Evolutionary conservation across 495 filamentous ascomycete species (phyloP).

Genomic region (Aspergillus ostianus): DNA sequence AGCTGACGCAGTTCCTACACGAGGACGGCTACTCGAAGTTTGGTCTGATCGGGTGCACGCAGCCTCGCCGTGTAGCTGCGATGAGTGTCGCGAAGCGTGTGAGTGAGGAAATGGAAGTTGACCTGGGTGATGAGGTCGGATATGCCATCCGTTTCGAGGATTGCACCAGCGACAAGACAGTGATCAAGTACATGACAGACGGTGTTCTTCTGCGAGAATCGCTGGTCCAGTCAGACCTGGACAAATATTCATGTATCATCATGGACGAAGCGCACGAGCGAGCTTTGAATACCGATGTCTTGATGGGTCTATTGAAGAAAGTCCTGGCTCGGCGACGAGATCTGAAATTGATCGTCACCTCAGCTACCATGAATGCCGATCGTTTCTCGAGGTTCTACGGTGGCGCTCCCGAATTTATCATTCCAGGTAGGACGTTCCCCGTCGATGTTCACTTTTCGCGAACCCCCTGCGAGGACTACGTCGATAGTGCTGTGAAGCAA

Average conservation of each 20-base stretch:
- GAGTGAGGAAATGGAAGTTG: constrained; percentile 98
- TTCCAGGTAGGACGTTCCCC: constrained; percentile 95
- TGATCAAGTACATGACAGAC: constrained; percentile 99
- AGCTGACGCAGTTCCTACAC: constrained; percentile 91
- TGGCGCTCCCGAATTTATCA: constrained; percentile 96
- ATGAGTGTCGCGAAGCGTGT: constrained; percentile 99
- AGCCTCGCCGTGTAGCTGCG: constrained; percentile 90
- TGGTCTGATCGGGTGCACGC: constrained; percentile 93
- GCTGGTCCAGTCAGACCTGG: constrained; percentile 85
- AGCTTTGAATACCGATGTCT: constrained; percentile 92
- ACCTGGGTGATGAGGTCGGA: constrained; percentile 81
- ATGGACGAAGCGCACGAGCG: constrained; percentile 99
- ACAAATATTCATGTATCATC: constrained; percentile 97
- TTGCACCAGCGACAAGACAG: constrained; percentile 89
- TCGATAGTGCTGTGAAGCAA: constrained; percentile 95
- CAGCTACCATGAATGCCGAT: constrained; percentile 97
- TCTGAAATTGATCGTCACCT: constrained; percentile 95
- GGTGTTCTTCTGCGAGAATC: constrained; percentile 94
- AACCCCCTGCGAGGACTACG: constrained; percentile 95
- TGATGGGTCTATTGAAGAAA: constrained; percentile 98
- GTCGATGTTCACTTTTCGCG: constrained; percentile 96
- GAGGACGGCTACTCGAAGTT: constrained; percentile 87
- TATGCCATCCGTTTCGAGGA: constrained; percentile 99
- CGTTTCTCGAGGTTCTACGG: constrained; percentile 95
- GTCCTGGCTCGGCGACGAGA: constrained; percentile 87